A percentile compares a stretch with the other conserved stretches of the same genome.
These are phyloP conservation scores for Albizia julibrissin DNA, from an alignment of 306 rosid species.

Conservation along the genomic window DNA sequence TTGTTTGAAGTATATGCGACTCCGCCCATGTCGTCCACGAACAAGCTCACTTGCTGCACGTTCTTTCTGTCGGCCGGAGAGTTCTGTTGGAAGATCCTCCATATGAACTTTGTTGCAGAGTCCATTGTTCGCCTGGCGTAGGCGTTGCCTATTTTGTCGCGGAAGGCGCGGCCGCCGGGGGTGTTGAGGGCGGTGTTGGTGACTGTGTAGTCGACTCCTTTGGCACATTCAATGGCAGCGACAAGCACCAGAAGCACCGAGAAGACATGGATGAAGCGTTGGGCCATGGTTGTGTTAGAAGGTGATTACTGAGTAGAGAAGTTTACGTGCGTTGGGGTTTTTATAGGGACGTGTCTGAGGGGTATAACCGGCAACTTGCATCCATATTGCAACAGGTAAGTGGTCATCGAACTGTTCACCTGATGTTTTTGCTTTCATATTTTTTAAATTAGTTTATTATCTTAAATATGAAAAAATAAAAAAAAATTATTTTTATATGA, in stretches of 20 bases:
- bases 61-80: slow-evolving; percentile 23
- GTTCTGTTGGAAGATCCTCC: slow-evolving; percentile 19
- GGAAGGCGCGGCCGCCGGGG: not conserved
- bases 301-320: not conserved
- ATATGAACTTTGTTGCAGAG: not conserved
- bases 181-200: slow-evolving; percentile 27
- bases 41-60: slow-evolving; percentile 25
- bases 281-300: not conserved
- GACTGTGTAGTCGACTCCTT: slow-evolving; percentile 43
- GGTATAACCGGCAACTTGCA: not conserved
- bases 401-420: not conserved
- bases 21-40: slow-evolving; percentile 35
- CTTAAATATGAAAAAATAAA: too few relatives aligned
- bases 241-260: not conserved
- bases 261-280: not conserved
- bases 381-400: not conserved
- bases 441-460: too few relatives aligned
- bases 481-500: too few relatives aligned
- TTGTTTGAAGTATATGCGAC: slow-evolving; percentile 31
- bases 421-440: not conserved
- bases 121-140: not conserved
- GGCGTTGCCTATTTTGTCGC: not conserved
- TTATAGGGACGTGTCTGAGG: not conserved
- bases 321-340: not conserved
- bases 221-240: not conserved